A percentile compares a stretch with the other conserved stretches of the same genome.
Conservation (phyloP, 306 rosid species). For the Sicyos baderoa region DNA sequence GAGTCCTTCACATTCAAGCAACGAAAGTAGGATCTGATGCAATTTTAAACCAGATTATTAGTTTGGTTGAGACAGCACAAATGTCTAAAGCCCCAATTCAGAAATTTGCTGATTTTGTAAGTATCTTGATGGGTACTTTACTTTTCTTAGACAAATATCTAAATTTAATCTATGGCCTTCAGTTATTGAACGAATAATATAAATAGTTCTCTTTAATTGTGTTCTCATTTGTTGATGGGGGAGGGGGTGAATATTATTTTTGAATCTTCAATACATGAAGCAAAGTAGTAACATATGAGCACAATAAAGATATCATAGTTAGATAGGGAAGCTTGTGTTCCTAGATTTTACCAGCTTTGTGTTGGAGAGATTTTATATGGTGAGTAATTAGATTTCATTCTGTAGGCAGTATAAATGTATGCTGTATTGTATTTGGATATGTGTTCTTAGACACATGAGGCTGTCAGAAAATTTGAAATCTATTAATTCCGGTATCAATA, state of each 20-base stretch:
- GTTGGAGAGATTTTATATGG: neutral
- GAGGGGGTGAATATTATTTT: neutral
- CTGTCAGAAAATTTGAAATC: neutral
- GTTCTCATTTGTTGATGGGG: neutral
- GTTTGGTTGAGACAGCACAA: slow-evolving; percentile 95
- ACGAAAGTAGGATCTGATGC: slow-evolving; percentile 93
- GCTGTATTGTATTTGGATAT: slow-evolving; percentile 1
- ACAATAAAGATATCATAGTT: neutral
- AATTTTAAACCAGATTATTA: slow-evolving; percentile 87
- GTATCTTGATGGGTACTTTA: slow-evolving; percentile 29
- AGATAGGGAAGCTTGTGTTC: slow-evolving; percentile 2
- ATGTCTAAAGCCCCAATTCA: slow-evolving; percentile 99
- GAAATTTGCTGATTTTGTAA: slow-evolving; percentile 98
- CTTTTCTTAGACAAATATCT: neutral
- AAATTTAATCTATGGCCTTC: neutral
- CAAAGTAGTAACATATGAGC: neutral
- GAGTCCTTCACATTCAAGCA: slow-evolving; percentile 66
- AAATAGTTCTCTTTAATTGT: neutral
- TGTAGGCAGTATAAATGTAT: neutral
- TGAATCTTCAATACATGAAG: neutral
- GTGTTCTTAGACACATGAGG: neutral
- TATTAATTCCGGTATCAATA: slow-evolving; percentile 16
- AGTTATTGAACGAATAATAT: neutral
- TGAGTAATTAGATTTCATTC: neutral
- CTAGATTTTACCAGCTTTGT: neutral